Conservation (phyloP, 495 filamentous ascomycete species). For the Neurospora sp. region DNA sequence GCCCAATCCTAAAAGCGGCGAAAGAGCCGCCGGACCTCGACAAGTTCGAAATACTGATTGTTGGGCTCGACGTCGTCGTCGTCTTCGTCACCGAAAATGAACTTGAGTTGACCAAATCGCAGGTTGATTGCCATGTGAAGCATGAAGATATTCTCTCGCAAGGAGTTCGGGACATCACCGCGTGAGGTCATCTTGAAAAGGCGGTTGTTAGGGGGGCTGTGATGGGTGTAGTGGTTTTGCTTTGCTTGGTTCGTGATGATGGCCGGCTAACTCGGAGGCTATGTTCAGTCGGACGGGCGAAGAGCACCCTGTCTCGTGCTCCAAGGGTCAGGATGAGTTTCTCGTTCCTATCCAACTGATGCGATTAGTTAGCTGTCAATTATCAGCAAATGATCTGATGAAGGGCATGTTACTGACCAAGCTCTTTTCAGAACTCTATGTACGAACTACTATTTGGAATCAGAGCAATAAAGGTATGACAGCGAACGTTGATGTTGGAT, state of each 20-base stretch:
- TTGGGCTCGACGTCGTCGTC: not conserved
- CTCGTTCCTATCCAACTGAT: not conserved
- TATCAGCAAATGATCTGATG: not conserved
- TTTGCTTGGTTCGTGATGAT: not conserved
- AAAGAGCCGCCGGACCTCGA: not conserved
- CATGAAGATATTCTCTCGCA: not conserved
- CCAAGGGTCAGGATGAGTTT: not conserved
- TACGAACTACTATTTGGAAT: not conserved
- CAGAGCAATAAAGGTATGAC: not conserved
- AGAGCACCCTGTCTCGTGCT: not conserved
- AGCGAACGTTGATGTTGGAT: not conserved
- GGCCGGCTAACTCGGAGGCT: not conserved
- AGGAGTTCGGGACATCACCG: not conserved
- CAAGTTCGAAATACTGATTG: not conserved
- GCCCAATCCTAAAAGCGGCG: not conserved
- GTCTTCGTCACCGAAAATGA: not conserved
- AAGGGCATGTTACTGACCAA: not conserved
- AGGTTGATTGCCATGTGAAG: not conserved
- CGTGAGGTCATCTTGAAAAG: not conserved
- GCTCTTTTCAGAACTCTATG: not conserved
- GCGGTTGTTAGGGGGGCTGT: not conserved
- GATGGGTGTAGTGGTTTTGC: not conserved
- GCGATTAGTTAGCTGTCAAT: not conserved
- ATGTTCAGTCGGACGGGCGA: not conserved
- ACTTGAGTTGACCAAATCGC: not conserved